Base-by-base conservation (phyloP, 2,329 filamentous ascomycete species). In the Colletotrichum falcatum region DNA sequence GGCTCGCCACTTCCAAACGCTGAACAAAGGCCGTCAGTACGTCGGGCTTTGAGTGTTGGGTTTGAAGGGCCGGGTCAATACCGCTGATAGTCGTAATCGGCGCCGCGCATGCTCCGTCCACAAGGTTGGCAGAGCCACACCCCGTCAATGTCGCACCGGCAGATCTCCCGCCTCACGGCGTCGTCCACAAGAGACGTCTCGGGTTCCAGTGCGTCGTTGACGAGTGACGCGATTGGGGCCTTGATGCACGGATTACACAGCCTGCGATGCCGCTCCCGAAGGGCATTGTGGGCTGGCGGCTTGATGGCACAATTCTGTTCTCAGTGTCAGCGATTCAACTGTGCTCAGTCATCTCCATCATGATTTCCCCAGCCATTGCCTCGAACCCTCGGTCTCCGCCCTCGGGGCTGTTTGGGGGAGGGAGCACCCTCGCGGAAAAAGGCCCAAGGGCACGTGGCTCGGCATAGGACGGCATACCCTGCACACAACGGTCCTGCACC, bases 91-190 rank as follows among this genome's bases (percentile, higher is more conserved):
- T 90, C 87, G 62, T 84, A 81, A 74, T 91, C 89, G 26, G 86
- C 83, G 48, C 82, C 85, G 30, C 88, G 85, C 62, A 97, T 89
- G 65, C 89, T 88, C 72, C 91, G 89, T 1, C 94, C 94, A 75
- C 95, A 98, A 1, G 92, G 90, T 73, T 92, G 89, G 80, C 95
- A 98, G 33, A 98, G 89, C 92, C 94, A 98, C 56, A 97, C 89
- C 5, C 87, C 87, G 12, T 88, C 81, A 2, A 80, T 80, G 2
- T 81, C 83, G 75, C 88, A 90, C 51, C 80, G 82, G 76, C 88
- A 90, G 23, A 89, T 78, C 59, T 81, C 84, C 26, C 79, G 84
- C 73, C 88, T 85, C 87, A 95, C 76, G 79, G 86, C 68, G 73
- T 88, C 80, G 77, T 87, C 78, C 81, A 82, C 77, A 80, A 90